A percentile compares a stretch with the other conserved stretches of the same genome.
These are phyloP conservation scores for Sclerotinia trifoliorum DNA, from an alignment of 2,329 filamentous ascomycete species.

Conservation along the genomic window DNA sequence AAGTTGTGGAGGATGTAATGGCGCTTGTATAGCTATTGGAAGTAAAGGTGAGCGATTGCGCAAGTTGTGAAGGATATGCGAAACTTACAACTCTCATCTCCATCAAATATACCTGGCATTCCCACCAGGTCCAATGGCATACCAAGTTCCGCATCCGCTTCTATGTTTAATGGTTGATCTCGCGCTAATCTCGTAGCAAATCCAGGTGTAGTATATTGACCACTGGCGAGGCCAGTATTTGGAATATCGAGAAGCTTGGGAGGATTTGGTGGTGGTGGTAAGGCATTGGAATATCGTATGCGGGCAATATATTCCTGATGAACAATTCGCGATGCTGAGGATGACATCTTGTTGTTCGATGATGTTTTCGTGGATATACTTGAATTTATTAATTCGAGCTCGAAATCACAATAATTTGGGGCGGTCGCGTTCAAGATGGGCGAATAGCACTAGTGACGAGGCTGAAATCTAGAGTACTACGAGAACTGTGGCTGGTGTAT, in stretches of 20 bases:
- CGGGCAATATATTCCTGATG: constrained; percentile 98
- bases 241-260: constrained; percentile 97
- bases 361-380: background rate
- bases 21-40: constrained; percentile 72
- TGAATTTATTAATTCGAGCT: constrained; percentile 3
- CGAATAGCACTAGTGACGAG: constrained; percentile 22
- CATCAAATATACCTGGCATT: constrained; percentile 91
- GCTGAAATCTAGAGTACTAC: constrained; percentile 5
- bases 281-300: constrained; percentile 91
- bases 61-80: constrained; percentile 24
- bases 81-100: constrained; percentile 82
- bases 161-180: constrained; percentile 92
- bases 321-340: constrained; percentile 46
- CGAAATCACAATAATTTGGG: constrained; percentile 14
- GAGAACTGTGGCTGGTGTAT: background rate
- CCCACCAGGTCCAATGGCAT: constrained; percentile 97
- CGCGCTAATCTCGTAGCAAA: constrained; percentile 87
- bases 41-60: constrained; percentile 31
- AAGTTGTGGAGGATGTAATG: constrained; percentile 65
- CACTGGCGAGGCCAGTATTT: constrained; percentile 81
- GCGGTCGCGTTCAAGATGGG: constrained; percentile 21
- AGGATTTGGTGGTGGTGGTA: constrained; percentile 89
- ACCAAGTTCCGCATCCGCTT: constrained; percentile 94
- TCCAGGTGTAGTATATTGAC: constrained; percentile 84
- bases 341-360: constrained; percentile 32